Percentiles rank a stretch among this genome's conserved stretches.
Conservation (phyloP, 306 rosid genomes). For the Alnus rubra region DNA sequence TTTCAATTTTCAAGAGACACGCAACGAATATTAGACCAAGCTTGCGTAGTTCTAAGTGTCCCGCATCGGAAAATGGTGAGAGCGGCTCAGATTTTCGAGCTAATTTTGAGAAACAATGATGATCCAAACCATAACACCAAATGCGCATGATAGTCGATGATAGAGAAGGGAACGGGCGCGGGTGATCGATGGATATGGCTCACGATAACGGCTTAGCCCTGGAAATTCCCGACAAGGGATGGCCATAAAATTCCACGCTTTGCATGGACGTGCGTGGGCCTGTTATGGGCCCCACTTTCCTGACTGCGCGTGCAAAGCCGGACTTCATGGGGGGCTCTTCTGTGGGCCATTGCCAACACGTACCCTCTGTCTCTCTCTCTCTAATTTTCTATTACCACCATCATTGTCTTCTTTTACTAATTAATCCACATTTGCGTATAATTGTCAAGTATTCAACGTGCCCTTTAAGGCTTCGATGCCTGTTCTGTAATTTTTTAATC, state of each 20-base stretch:
- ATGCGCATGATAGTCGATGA: background rate
- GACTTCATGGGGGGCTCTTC: constrained; percentile 61
- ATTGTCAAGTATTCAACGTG: background rate
- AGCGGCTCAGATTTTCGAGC: constrained; percentile 1
- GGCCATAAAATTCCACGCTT: constrained; percentile 49
- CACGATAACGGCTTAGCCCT: constrained; percentile 25
- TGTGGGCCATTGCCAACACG: constrained; percentile 28
- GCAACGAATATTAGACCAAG: no score
- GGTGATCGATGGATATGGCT: background rate
- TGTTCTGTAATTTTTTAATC: background rate
- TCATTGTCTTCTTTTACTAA: constrained; percentile 18
- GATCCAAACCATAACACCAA: constrained; percentile 5
- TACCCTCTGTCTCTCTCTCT: background rate
- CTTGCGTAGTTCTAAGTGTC: no score
- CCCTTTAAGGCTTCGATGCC: background rate
- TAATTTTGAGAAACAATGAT: background rate
- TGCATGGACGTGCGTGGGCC: constrained; percentile 61
- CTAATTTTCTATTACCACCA: constrained; percentile 25
- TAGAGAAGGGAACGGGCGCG: background rate
- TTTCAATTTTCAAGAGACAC: background rate
- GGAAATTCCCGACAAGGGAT: constrained; percentile 28
- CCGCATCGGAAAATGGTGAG: no score
- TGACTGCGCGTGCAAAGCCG: constrained; percentile 79
- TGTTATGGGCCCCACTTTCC: constrained; percentile 39
- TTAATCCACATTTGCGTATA: constrained; percentile 17